phyloP scores from a whole-genome alignment of 306 rosid species.

The Prunus kanzakura region DNA sequence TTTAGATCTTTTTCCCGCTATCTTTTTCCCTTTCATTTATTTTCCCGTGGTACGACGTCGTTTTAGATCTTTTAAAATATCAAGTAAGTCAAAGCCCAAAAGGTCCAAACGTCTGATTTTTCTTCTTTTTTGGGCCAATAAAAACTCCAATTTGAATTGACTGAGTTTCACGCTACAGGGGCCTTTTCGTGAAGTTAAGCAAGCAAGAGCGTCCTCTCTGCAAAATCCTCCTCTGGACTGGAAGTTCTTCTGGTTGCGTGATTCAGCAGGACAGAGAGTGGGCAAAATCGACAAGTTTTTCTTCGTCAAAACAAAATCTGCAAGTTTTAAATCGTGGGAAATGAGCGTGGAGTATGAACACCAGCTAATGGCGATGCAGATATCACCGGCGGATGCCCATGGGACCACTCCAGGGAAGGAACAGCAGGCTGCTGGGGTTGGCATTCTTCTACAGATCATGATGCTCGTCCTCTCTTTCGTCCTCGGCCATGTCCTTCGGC shows the following conservation, averaged over 20 bases:
- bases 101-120: background rate
- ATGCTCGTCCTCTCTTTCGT: constrained; percentile 95
- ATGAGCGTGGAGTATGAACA: constrained; percentile 56
- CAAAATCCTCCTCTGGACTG: background rate
- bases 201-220: background rate
- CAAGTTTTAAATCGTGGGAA: background rate
- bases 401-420: constrained; percentile 72
- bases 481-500: constrained; percentile 96
- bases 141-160: background rate
- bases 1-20: too few relatives aligned
- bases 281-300: background rate
- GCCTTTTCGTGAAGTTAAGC: background rate
- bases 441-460: constrained; percentile 99
- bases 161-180: background rate
- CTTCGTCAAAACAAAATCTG: too few relatives aligned
- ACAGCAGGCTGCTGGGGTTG: constrained; percentile 99
- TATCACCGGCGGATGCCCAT: constrained; percentile 67
- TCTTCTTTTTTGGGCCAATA: background rate
- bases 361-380: constrained; percentile 29
- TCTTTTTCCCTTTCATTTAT: too few relatives aligned
- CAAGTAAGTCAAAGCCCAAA: background rate
- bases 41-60: too few relatives aligned
- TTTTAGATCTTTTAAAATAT: background rate
- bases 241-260: background rate
- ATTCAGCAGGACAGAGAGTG: background rate